phyloP scores from a whole-genome alignment of 768 basidiomycete genomes.

The Asterophora parasitica region DNA sequence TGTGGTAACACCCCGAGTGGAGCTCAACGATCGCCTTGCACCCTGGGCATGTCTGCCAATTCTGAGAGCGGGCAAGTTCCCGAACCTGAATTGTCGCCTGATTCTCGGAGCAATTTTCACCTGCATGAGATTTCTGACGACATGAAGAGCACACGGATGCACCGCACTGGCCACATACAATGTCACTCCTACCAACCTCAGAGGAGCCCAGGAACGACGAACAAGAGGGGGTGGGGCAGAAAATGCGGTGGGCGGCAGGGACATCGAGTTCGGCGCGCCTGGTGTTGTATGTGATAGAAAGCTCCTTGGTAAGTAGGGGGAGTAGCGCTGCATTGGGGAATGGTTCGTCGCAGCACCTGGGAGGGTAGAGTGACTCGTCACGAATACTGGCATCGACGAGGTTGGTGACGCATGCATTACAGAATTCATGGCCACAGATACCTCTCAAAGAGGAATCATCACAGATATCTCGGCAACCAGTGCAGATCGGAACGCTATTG shows the following conservation, averaged over 20 bases:
- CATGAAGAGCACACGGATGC: constrained; percentile 41
- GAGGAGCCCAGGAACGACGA: constrained; percentile 38
- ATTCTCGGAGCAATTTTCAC: constrained; percentile 38
- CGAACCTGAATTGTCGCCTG: constrained; percentile 35
- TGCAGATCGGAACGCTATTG: constrained; percentile 12
- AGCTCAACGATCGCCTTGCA: constrained; percentile 56
- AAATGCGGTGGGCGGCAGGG: constrained; percentile 12
- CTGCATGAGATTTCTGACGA: constrained; percentile 41
- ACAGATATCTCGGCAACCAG: constrained; percentile 9
- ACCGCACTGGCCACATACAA: constrained; percentile 37
- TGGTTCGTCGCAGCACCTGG: constrained; percentile 32
- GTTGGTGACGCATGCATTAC: constrained; percentile 26
- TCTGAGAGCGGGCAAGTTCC: constrained; percentile 37
- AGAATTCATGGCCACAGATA: constrained; percentile 35
- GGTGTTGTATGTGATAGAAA: constrained; percentile 2
- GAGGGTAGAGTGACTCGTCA: constrained; percentile 39
- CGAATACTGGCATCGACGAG: constrained; percentile 29
- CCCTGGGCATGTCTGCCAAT: constrained; percentile 62
- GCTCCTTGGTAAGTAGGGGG: constrained; percentile 1
- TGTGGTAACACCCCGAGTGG: constrained; percentile 55
- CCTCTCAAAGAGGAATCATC: constrained; percentile 16
- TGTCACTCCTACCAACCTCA: constrained; percentile 1
- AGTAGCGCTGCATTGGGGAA: constrained; percentile 18
- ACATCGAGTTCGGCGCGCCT: constrained; percentile 16
- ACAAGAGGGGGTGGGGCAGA: constrained; percentile 32